Percentiles rank a stretch among this genome's conserved stretches.
Evolutionary conservation across 73 alveolate species (phyloP).

Genomic region (Paramecium pentaurelia): DNA sequence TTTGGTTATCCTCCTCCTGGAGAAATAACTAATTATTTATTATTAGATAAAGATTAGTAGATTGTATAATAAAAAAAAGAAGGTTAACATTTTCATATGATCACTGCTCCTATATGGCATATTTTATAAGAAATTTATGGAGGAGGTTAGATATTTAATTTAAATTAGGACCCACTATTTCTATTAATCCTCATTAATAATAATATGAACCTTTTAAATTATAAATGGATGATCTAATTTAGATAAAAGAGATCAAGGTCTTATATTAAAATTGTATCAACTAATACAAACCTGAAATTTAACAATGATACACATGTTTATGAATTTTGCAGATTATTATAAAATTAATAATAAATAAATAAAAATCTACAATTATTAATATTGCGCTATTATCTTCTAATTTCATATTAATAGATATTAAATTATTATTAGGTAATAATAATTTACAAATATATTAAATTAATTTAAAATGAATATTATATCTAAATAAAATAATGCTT

Average conservation of each 20-base stretch:
- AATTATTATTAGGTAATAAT: too few species aligned
- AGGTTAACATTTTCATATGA: background rate
- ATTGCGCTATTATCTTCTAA: too few species aligned
- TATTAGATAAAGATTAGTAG: background rate
- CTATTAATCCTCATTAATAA: background rate
- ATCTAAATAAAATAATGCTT: background rate
- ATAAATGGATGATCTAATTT: background rate
- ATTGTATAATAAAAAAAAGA: background rate
- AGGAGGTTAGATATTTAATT: slow-evolving; percentile 4
- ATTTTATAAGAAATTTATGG: slow-evolving; percentile 9
- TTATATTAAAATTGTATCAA: background rate
- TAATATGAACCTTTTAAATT: background rate
- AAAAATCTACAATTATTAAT: background rate
- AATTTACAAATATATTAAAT: too few species aligned
- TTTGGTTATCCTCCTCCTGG: slow-evolving; percentile 34
- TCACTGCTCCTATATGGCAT: slow-evolving; percentile 32
- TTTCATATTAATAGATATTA: too few species aligned
- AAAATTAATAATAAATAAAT: background rate
- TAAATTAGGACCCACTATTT: background rate
- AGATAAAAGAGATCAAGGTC: background rate
- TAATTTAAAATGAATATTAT: too few species aligned
- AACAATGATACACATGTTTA: background rate
- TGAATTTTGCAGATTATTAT: background rate
- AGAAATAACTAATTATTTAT: background rate
- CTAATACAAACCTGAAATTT: background rate